A percentile compares a stretch with the other conserved stretches of the same genome.
These are phyloP conservation scores for Euphorbia celastroides DNA, from an alignment of 441 rosid species.

Conservation along the genomic window DNA sequence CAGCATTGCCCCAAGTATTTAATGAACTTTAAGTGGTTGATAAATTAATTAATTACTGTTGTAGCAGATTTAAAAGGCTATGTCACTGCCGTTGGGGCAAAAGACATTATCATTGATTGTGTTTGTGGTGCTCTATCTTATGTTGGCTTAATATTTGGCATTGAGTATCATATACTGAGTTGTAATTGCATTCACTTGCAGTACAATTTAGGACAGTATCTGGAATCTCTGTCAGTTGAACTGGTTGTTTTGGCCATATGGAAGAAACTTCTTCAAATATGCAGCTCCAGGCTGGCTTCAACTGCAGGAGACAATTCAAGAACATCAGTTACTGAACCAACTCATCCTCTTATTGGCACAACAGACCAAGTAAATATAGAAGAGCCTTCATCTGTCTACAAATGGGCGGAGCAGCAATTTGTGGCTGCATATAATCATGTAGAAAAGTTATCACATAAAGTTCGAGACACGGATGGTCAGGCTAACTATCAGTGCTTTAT, in stretches of 20 bases:
- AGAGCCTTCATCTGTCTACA: slow-evolving; percentile 35
- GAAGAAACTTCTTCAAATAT: slow-evolving; percentile 57
- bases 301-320: slow-evolving; percentile 27
- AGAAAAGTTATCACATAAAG: slow-evolving; percentile 49
- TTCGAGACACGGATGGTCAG: slow-evolving; percentile 52
- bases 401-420: slow-evolving; percentile 63
- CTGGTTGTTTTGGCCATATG: slow-evolving; percentile 66
- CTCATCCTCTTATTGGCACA: slow-evolving; percentile 15
- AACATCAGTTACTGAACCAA: slow-evolving; percentile 23
- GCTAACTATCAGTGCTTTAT: slow-evolving; percentile 12
- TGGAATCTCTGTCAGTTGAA: slow-evolving; percentile 70
- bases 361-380: slow-evolving; percentile 30
- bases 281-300: slow-evolving; percentile 48
- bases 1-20: too few relatives aligned
- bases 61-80: not conserved
- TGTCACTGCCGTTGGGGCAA: not conserved
- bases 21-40: too few relatives aligned
- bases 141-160: not conserved
- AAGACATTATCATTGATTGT: not conserved
- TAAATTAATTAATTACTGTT: not conserved
- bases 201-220: slow-evolving; percentile 48
- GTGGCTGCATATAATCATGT: slow-evolving; percentile 48
- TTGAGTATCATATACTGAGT: not conserved
- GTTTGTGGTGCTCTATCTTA: not conserved
- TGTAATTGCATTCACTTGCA: slow-evolving; percentile 30